These are phyloP conservation scores for Coniella lustricola DNA, from an alignment of 2,329 filamentous ascomycete genomes.

Conservation along the genomic window DNA sequence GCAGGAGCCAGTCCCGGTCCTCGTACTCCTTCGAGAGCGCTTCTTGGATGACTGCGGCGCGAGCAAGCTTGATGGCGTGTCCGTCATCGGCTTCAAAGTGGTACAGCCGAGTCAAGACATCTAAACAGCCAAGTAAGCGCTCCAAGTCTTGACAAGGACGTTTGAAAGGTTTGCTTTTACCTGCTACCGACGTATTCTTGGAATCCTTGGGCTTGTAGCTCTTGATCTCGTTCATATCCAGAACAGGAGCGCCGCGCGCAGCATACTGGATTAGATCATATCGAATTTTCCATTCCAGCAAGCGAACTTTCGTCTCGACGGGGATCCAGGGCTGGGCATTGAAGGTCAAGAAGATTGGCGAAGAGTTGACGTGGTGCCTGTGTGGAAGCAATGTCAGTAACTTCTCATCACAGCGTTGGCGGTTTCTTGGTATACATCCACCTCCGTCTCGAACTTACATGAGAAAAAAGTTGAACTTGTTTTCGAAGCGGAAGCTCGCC, in stretches of 20 bases:
- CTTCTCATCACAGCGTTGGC: background rate
- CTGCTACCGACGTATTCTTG: constrained; percentile 31
- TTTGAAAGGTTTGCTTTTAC: constrained; percentile 25
- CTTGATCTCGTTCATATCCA: constrained; percentile 52
- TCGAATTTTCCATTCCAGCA: constrained; percentile 78
- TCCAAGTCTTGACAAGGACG: background rate
- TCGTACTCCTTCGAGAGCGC: constrained; percentile 38
- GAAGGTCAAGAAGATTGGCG: constrained; percentile 68
- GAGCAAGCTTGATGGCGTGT: constrained; percentile 68
- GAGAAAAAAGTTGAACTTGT: constrained; percentile 76
- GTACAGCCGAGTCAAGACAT: constrained; percentile 36
- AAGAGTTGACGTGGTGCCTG: constrained; percentile 68
- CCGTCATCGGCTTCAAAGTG: constrained; percentile 61
- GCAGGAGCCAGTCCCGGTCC: constrained; percentile 39
- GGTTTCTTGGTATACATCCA: background rate
- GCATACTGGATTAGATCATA: constrained; percentile 69
- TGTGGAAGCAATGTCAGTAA: constrained; percentile 12
- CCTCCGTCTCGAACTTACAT: constrained; percentile 35
- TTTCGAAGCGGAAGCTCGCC: constrained; percentile 54
- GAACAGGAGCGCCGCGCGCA: constrained; percentile 55
- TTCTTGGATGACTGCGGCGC: constrained; percentile 62
- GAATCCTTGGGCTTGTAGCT: constrained; percentile 46
- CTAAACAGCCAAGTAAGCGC: background rate
- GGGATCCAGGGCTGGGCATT: constrained; percentile 55
- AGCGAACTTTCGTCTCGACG: constrained; percentile 51